Percentiles rank a stretch among this genome's conserved stretches.
Evolutionary conservation across 371 early-diverging fungal species (phyloP).

Genomic region (Mortierella sp.): DNA sequence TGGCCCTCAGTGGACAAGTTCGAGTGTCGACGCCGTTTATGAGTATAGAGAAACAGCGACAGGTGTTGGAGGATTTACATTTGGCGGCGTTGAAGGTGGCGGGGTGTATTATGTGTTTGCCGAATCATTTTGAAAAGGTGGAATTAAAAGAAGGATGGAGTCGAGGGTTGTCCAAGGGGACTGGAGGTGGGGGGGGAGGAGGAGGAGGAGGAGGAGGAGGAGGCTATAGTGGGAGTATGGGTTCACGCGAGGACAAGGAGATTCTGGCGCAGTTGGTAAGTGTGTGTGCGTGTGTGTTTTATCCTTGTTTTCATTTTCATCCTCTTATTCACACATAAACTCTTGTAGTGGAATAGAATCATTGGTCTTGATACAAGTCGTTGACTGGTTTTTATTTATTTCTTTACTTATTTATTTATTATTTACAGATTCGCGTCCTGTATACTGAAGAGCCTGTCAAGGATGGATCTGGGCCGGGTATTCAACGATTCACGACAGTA

Average conservation of each 20-base stretch:
- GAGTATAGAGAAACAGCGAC: conserved; percentile 48
- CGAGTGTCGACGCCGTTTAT: conserved; percentile 34
- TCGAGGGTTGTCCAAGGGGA: conserved; percentile 56
- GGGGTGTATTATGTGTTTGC: conserved; percentile 75
- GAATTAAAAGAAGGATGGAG: conserved; percentile 64
- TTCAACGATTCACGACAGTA: conserved; percentile 59
- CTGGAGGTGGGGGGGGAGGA: conserved; percentile 36
- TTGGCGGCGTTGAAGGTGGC: conserved; percentile 73
- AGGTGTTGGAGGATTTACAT: conserved; percentile 72
- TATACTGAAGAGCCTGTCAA: conserved; percentile 57
- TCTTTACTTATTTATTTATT: not conserved
- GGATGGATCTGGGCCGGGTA: conserved; percentile 47
- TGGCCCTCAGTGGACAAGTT: conserved; percentile 70
- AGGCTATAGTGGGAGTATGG: conserved; percentile 4
- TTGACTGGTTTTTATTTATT: not conserved
- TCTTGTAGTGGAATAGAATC: too few relatives aligned
- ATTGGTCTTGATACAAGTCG: too few relatives aligned
- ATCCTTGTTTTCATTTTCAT: not conserved
- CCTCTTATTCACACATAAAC: too few relatives aligned
- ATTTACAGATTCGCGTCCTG: conserved; percentile 61
- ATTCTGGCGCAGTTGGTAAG: conserved; percentile 64
- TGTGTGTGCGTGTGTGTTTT: not conserved
- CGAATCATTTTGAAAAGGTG: conserved; percentile 77
- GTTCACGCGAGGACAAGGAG: conserved; percentile 64
- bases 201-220: conserved; percentile 14